Evolutionary conservation across 2,329 filamentous ascomycete genomes (phyloP), one percentile per base, ranked within the genome.

Genomic region (Rhexocercosporidium sp.): DNA sequence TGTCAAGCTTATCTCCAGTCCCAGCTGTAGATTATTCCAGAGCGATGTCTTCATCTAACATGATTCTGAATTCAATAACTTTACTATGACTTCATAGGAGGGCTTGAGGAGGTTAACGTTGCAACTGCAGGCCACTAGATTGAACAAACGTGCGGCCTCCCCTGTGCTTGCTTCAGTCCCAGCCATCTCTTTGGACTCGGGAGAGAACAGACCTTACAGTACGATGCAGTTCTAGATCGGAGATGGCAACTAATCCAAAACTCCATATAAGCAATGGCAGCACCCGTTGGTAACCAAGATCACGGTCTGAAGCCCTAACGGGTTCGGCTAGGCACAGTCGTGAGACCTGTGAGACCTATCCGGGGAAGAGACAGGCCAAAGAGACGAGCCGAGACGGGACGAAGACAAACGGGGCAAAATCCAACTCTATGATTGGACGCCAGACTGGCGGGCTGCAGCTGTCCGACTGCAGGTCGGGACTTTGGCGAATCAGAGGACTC

Each of bases 391-490:
- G 7, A 31, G 31, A 41, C 22, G 49, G n/a, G 53, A 59, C 14
- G 25, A 25, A 64, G 34, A 27, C 39, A 29, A 41, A 39, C 34
- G 20, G 37, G 22, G 39, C 8, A 22, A 4, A 22, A 27, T 6
- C 25, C 18, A n/a, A n/a, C 31, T 34, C 37, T n/a, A 1, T 60
- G 57, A 60, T 62, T 37, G 60, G 47, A 51, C 20, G 46, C 59
- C 49, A 54, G 39, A 39, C 20, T 62, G 59, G 47, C 31, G 37
- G 46, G 59, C 49, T 49, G 59, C 54, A 62, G 39, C 60, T 56
- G n/a, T 14, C 34, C n/a, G 29, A 66, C 69, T 72, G 70, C 69
- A 70, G 54, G 67, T 72, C 70, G 70, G 65, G 53, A 69, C 59
- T 57, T 57, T 59, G 66, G 64, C 70, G 64, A 72, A 72, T 72